These are phyloP conservation scores for Boletus pseudo-olivaceus DNA, from an alignment of 768 basidiomycete species.

Conservation along the genomic window DNA sequence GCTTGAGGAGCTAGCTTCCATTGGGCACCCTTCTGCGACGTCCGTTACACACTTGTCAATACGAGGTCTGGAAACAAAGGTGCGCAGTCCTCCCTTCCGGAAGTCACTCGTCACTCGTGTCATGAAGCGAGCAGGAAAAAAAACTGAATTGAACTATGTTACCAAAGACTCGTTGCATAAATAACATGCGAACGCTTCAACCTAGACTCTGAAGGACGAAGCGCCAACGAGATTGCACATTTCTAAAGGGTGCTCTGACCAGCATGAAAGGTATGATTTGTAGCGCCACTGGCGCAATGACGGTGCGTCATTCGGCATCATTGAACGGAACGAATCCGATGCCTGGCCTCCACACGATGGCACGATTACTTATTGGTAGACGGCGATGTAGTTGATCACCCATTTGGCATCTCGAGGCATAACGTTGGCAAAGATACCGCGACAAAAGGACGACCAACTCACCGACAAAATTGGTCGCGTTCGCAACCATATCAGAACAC, in stretches of 20 bases:
- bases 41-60: no score
- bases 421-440: neutral
- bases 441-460: conserved; percentile 11
- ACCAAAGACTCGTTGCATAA: neutral
- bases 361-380: conserved; percentile 38
- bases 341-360: neutral
- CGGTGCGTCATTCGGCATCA: neutral
- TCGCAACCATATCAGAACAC: conserved; percentile 45
- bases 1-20: no score
- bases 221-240: neutral
- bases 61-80: no score
- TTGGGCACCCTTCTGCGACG: no score
- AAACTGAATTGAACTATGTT: neutral
- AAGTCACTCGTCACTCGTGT: no score
- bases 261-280: neutral
- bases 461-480: conserved; percentile 54
- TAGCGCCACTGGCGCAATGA: neutral
- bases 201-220: neutral
- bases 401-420: conserved; percentile 46
- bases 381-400: conserved; percentile 52
- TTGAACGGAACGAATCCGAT: neutral
- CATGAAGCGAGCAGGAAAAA: no score
- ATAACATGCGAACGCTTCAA: neutral
- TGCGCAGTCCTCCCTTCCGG: no score
- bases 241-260: no score